Base-by-base conservation (phyloP, 176 grass and related monocot genomes). In the Carex scoparia region DNA sequence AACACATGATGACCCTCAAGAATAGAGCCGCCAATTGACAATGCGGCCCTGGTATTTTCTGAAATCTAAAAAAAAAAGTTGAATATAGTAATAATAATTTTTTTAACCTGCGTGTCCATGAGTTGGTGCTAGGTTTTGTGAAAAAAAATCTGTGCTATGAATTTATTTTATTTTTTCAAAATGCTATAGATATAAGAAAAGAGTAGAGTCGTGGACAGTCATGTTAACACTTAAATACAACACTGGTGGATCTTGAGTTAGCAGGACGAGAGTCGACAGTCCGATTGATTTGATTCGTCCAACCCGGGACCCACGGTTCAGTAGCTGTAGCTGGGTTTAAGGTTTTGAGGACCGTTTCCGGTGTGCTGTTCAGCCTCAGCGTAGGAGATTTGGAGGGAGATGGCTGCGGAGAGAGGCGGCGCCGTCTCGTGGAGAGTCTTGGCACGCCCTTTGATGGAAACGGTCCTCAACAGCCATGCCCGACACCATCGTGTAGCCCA, bases 391-490 rank as follows among this genome's bases (percentile, higher is more conserved):
- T 4, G 37, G 38, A 71, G 5, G 86, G 81, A 37, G 82, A 69
- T 80, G 87, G 84, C 60, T 67, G 84, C 58, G 69, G 65, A 6
- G 27, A 75, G 58, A 48, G 84, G 54, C 81, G 35, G 61, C 27
- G 63, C 54, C 84, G 60, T 18, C 73, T 13, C 86, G 27, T 98
- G 96, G 96, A 87, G 88, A 38, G 83, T 98, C 64, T 67, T 98
- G 61, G 89, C 93, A 57, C 93, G 96, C 4, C 96, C 96, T 16
- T 28, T 98, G 16, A 80, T 98, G 53, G 96, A 98, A 85, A 95
- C 88, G 16, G 79, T 95, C 23, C 93, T 98, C 54, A 91, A 98
- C 77, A 98, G 91, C 85, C 90, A 98, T 68, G 93, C 87, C 0
- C 79, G 87, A 15, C 96, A 81, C 84, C 91, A 92, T 37, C 90